These are phyloP conservation scores for Trichophyton equinum DNA, from an alignment of 2,329 filamentous ascomycete species.

Conservation along the genomic window DNA sequence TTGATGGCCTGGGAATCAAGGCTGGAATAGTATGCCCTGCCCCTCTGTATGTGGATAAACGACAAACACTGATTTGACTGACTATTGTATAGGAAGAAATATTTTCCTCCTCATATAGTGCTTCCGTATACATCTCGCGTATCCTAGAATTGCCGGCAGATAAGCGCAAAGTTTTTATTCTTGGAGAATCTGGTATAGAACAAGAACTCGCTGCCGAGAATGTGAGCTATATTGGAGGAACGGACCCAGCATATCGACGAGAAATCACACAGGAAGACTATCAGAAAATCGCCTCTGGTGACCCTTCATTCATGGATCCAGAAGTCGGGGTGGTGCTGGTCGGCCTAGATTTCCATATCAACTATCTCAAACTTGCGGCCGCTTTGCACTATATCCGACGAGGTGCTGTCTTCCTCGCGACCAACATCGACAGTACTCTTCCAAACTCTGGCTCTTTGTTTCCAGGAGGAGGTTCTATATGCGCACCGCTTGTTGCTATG, in stretches of 20 bases:
- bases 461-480: slow-evolving; percentile 76
- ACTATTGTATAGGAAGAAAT: slow-evolving; percentile 58
- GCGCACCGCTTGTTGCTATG: slow-evolving; percentile 65
- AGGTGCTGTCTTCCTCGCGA: slow-evolving; percentile 79
- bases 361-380: slow-evolving; percentile 80
- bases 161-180: slow-evolving; percentile 86
- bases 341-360: slow-evolving; percentile 87
- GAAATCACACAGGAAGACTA: slow-evolving; percentile 76
- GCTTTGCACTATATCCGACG: slow-evolving; percentile 72
- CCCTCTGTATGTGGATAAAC: neutral
- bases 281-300: slow-evolving; percentile 54
- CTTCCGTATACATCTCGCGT: slow-evolving; percentile 87
- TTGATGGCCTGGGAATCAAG: slow-evolving; percentile 67
- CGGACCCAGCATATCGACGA: slow-evolving; percentile 62
- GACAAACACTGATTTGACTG: slow-evolving; percentile 1
- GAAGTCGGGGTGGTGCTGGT: slow-evolving; percentile 82
- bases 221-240: slow-evolving; percentile 72
- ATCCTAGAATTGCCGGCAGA: slow-evolving; percentile 67
- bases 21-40: slow-evolving; percentile 45
- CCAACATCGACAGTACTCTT: slow-evolving; percentile 82
- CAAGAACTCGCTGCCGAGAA: slow-evolving; percentile 71
- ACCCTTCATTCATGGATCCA: slow-evolving; percentile 63
- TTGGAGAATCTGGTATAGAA: slow-evolving; percentile 86
- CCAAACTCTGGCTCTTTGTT: slow-evolving; percentile 74
- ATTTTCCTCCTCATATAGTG: slow-evolving; percentile 89